Evolutionary conservation across 176 grass and related monocot genomes (phyloP), one percentile per base, ranked within the genome.

Genomic region (Oryza australiensis): DNA sequence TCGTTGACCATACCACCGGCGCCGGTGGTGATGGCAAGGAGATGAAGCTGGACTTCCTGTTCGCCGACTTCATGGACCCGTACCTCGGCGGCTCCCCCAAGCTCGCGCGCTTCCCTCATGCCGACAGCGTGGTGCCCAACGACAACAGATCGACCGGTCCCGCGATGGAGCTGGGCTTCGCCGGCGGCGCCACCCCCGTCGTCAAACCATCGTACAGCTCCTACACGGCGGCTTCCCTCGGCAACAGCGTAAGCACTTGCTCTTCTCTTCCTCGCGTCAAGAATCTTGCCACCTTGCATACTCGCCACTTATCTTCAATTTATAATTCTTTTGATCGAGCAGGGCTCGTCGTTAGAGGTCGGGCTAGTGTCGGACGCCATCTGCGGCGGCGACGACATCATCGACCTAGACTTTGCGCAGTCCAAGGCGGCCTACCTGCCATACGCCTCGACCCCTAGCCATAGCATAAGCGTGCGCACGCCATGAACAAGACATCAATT

Each of bases 341-440:
- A 97, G 91, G 80, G 90, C 24, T 97, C 94, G 12, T 97, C 91
- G 30, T 90, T 83, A 57, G 89, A 92, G 76, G 85, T 90, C 3
- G 94, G 91, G 5, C 33, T 94, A 46, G 94, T 97, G 11, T 91
- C 94, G 26, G 94, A 97, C 13, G 87, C 70, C 33, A 77, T 86
- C 26, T 85, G 80, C 57, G 53, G 22, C n/a, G 75, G 70, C 13
- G 33, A 75, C 22, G 81, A 72, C 26, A 46, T 66, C 35, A 82
- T 89, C 83, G 87, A 89, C 73, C 73, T 89, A 12, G 78, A 89
- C 73, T 89, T 89, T 57, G 79, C 83, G 34, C 83, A 86, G 73
- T 82, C 83, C 45, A 86, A 89, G 66, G 83, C 78, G 7, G 83
- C 78, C 0, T 89, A 82, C 66, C 66, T 89, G 66, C 87, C 72